Evolutionary conservation across 306 rosid genomes (phyloP).

Genomic region (Mimosa bimucronata): DNA sequence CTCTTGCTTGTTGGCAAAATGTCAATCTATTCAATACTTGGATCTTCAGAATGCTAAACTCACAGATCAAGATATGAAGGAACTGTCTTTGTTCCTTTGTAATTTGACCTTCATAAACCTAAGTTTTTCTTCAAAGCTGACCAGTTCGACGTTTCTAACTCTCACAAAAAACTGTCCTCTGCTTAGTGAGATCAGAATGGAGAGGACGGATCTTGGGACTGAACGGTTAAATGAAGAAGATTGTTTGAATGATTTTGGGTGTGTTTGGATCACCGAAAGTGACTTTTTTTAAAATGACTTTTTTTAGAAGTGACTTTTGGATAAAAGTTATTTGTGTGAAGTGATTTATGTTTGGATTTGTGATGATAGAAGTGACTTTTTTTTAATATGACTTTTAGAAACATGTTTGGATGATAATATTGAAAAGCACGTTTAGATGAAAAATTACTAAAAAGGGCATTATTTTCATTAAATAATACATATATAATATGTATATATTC

Average conservation of each 20-base stretch:
- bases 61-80: constrained; percentile 41
- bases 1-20: constrained; percentile 43
- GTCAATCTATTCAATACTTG: constrained; percentile 51
- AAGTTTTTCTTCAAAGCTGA: constrained; percentile 42
- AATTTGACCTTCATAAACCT: constrained; percentile 52
- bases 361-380: no score
- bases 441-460: no score
- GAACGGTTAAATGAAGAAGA: constrained; percentile 4
- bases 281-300: no score
- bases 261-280: no score
- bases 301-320: no score
- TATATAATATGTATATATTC: no score
- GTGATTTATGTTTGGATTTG: no score
- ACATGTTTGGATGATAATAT: no score
- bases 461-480: no score
- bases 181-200: constrained; percentile 55
- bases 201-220: constrained; percentile 36
- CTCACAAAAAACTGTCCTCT: constrained; percentile 54
- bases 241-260: constrained; percentile 7
- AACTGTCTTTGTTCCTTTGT: constrained; percentile 50
- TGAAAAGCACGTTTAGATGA: no score
- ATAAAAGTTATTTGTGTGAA: no score
- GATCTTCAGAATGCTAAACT: constrained; percentile 45
- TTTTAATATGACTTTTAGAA: no score
- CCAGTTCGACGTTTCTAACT: constrained; percentile 49